Evolutionary conservation across 225 moss, liverwort and hornwort genomes (phyloP).

Genomic region (Climacium dendroides): DNA sequence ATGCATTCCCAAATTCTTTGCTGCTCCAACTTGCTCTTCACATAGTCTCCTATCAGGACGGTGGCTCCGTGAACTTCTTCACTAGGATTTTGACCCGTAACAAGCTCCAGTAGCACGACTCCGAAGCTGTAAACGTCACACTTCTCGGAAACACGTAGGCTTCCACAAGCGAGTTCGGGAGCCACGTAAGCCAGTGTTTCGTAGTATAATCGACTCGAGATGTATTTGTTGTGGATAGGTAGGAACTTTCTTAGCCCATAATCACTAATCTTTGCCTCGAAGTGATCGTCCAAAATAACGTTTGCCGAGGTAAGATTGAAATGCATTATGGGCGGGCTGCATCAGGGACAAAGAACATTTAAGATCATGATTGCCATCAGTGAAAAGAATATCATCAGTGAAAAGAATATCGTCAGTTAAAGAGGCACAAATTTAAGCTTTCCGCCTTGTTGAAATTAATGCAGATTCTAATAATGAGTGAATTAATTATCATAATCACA

Average conservation of each 20-base stretch:
- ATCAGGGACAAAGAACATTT: neutral
- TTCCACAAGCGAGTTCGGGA: constrained; percentile 74
- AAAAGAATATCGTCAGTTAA: neutral
- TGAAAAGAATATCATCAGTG: neutral
- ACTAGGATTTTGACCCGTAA: constrained; percentile 54
- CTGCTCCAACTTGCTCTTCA: constrained; percentile 38
- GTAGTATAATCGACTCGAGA: constrained; percentile 60
- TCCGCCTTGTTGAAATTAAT: neutral
- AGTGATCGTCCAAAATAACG: constrained; percentile 52
- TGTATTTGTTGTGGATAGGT: constrained; percentile 62
- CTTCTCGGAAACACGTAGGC: constrained; percentile 58
- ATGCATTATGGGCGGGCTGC: constrained; percentile 24
- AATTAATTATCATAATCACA: neutral
- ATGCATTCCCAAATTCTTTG: constrained; percentile 33
- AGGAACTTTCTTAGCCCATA: constrained; percentile 68
- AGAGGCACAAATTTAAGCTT: neutral
- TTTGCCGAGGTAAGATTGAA: constrained; percentile 58
- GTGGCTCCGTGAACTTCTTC: constrained; percentile 38
- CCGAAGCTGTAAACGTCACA: constrained; percentile 92
- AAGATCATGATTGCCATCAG: neutral
- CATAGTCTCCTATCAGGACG: constrained; percentile 31
- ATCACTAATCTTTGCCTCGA: constrained; percentile 54
- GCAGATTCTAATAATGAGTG: neutral
- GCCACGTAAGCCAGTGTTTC: constrained; percentile 70
- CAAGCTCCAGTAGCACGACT: constrained; percentile 67